Conservation (phyloP, 345 rosid species). For the Theobroma cacao region DNA sequence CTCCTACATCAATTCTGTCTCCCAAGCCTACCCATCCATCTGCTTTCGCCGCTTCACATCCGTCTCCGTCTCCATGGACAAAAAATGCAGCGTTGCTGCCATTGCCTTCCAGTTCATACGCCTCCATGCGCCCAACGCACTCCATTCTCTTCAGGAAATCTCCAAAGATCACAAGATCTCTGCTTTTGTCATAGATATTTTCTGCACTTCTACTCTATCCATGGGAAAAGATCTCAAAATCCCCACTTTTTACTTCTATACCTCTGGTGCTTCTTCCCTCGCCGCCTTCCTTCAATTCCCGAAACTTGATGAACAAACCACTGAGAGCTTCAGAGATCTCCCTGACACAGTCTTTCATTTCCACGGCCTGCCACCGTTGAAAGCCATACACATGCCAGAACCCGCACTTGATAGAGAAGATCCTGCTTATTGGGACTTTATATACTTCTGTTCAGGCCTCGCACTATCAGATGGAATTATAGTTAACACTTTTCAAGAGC, state of each 20-base stretch:
- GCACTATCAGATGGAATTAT: conserved; percentile 34
- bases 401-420: conserved; percentile 21
- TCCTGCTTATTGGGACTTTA: conserved; percentile 18
- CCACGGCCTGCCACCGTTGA: conserved; percentile 29
- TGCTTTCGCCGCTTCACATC: conserved; percentile 33
- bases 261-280: conserved; percentile 24
- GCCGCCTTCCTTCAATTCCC: conserved; percentile 25
- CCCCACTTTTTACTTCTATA: conserved; percentile 34
- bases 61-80: not conserved
- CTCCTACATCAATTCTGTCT: conserved; percentile 15
- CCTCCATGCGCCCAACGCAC: conserved; percentile 25
- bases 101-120: conserved; percentile 18
- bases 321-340: conserved; percentile 6
- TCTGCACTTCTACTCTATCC: conserved; percentile 22
- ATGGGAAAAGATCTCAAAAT: conserved; percentile 22
- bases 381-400: conserved; percentile 19
- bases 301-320: not conserved
- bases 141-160: conserved; percentile 15
- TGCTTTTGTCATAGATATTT: conserved; percentile 37
- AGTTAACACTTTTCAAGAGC: conserved; percentile 29
- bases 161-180: conserved; percentile 11
- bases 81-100: not conserved
- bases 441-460: conserved; percentile 17
- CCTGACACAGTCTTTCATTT: not conserved
- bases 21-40: conserved; percentile 27